These are phyloP conservation scores for Trichosporon sp. DNA, from an alignment of 1,284 basidiomycete genomes.

Conservation along the genomic window DNA sequence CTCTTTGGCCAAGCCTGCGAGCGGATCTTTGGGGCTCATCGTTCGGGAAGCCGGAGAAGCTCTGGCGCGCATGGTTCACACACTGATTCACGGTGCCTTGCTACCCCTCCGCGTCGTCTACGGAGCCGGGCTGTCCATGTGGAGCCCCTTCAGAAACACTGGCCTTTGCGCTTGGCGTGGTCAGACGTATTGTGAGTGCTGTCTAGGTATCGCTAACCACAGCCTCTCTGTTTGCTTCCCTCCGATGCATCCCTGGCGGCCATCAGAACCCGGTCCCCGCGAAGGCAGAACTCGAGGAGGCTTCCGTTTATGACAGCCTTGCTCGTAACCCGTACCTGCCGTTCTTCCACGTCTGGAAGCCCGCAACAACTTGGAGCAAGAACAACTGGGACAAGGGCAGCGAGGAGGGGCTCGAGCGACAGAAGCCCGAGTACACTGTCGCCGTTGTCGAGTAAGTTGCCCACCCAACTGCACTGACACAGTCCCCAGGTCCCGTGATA, in stretches of 20 bases:
- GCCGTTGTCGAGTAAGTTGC: constrained; percentile 72
- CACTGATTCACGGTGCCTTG: background rate
- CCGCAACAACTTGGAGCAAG: constrained; percentile 63
- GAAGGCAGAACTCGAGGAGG: constrained; percentile 16
- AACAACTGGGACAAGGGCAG: constrained; percentile 46
- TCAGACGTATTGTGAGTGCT: constrained; percentile 28
- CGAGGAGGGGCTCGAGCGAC: constrained; percentile 52
- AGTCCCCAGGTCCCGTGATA: constrained; percentile 36
- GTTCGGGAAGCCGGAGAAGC: background rate
- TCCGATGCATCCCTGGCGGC: constrained; percentile 72
- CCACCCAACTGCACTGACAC: background rate
- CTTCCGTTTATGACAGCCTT: constrained; percentile 27
- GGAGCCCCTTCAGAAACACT: constrained; percentile 12
- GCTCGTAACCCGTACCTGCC: constrained; percentile 64
- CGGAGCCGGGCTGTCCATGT: background rate
- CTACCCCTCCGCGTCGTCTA: background rate
- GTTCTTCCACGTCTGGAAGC: constrained; percentile 92
- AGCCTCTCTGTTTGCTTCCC: constrained; percentile 66
- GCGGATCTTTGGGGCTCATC: background rate
- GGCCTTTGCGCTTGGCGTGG: constrained; percentile 24
- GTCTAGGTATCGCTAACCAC: background rate
- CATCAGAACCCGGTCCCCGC: constrained; percentile 43
- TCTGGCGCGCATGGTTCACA: background rate
- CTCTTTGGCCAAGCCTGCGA: background rate
- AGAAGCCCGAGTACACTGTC: constrained; percentile 79